A percentile compares a stretch with the other conserved stretches of the same genome.
Evolutionary conservation across 495 filamentous ascomycete genomes (phyloP).

Genomic region (Penicillium canariense): DNA sequence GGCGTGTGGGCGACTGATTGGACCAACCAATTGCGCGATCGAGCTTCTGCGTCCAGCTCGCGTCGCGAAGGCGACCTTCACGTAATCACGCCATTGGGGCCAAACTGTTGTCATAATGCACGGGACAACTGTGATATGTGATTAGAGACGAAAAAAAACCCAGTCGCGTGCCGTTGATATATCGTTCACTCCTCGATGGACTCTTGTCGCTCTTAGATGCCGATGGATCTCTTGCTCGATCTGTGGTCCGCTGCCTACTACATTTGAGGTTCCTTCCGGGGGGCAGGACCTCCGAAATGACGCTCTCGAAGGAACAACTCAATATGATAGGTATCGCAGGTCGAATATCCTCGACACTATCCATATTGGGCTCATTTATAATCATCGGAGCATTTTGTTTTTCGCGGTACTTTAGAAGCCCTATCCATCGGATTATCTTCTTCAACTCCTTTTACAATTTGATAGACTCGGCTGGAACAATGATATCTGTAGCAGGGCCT

Average conservation of each 20-base stretch:
- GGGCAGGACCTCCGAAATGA: slow-evolving; percentile 21
- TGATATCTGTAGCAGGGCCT: slow-evolving; percentile 44
- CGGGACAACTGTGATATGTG: slow-evolving; percentile 2
- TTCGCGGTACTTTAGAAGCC: slow-evolving; percentile 44
- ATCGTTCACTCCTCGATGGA: background rate
- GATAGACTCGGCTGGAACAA: slow-evolving; percentile 44
- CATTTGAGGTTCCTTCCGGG: slow-evolving; percentile 11
- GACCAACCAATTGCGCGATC: slow-evolving; percentile 5
- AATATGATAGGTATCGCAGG: slow-evolving; percentile 31
- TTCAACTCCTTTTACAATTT: slow-evolving; percentile 48
- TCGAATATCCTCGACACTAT: slow-evolving; percentile 38
- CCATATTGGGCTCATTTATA: slow-evolving; percentile 35
- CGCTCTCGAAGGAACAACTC: slow-evolving; percentile 33
- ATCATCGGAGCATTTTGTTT: slow-evolving; percentile 40
- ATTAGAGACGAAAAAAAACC: background rate
- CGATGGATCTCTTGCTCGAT: background rate
- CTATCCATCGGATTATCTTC: slow-evolving; percentile 49
- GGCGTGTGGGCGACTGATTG: background rate
- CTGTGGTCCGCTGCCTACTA: background rate
- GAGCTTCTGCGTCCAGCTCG: background rate
- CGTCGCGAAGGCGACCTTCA: background rate
- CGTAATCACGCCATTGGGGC: slow-evolving; percentile 20
- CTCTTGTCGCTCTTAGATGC: background rate
- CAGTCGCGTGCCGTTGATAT: background rate
- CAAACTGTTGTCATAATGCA: slow-evolving; percentile 12